Evolutionary conservation across 495 filamentous ascomycete genomes (phyloP).

Genomic region (Lasiosphaeria miniovina): DNA sequence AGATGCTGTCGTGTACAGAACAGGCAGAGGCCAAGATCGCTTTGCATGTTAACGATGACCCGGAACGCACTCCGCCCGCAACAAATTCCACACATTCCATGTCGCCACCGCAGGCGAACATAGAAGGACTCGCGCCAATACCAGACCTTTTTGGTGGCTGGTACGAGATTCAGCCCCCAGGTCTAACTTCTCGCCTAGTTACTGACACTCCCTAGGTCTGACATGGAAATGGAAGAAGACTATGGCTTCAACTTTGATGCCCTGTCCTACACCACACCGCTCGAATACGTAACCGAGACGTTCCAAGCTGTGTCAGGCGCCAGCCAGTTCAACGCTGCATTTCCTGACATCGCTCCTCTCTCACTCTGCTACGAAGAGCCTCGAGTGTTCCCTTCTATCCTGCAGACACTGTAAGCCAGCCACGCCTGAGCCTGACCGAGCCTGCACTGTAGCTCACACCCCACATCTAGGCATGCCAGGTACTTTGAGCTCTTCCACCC

Average conservation of each 20-base stretch:
- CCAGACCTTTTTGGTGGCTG: neutral
- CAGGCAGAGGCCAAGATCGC: conserved; percentile 19
- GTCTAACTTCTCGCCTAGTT: neutral
- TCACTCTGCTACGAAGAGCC: neutral
- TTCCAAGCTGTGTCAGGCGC: neutral
- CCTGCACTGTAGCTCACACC: neutral
- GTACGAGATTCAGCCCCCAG: neutral
- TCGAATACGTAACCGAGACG: neutral
- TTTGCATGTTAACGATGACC: neutral
- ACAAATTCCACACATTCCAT: neutral
- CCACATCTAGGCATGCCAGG: neutral
- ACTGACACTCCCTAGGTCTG: neutral
- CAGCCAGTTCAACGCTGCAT: neutral
- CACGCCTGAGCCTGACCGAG: neutral
- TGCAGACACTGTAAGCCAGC: neutral
- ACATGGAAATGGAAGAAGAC: neutral
- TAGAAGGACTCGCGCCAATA: neutral
- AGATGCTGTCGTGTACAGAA: conserved; percentile 6
- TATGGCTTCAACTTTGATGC: neutral
- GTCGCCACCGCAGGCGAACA: neutral
- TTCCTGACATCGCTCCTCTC: neutral
- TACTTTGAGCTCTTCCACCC: conserved; percentile 9
- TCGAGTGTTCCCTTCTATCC: neutral
- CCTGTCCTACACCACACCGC: neutral
- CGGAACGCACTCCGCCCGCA: neutral